These are phyloP conservation scores for Solidago caesia DNA, from an alignment of 129 eudicot species.

Conservation along the genomic window DNA sequence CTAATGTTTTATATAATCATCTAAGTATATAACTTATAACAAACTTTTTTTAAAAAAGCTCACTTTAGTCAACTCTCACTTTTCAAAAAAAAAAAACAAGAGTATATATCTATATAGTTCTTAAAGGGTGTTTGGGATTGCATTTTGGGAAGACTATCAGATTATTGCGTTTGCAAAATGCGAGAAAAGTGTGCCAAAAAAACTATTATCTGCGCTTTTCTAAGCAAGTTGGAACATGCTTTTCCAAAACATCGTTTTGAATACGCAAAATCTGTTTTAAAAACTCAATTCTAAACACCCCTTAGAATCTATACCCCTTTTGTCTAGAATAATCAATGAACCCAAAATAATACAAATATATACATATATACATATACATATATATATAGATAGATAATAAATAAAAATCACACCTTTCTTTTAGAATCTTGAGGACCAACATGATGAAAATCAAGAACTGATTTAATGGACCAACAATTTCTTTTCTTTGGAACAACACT, in stretches of 20 bases:
- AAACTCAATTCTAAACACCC: too few relatives aligned
- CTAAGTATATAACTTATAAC: not conserved
- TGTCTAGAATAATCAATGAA: not conserved
- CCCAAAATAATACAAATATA: not conserved
- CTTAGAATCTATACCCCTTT: not conserved
- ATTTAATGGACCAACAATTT: constrained; percentile 45
- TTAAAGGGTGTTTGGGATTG: too few relatives aligned
- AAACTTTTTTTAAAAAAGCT: not conserved
- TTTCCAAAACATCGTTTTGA: too few relatives aligned
- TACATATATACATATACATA: too few relatives aligned
- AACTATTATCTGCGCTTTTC: too few relatives aligned
- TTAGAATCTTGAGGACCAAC: constrained; percentile 30
- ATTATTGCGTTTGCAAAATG: too few relatives aligned
- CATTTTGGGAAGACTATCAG: too few relatives aligned
- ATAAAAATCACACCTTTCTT: constrained; percentile 41
- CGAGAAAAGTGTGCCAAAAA: too few relatives aligned
- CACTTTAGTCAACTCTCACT: constrained; percentile 9
- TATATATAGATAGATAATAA: not conserved
- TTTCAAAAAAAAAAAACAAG: not conserved
- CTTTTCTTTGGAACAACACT: constrained; percentile 15
- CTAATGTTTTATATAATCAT: not conserved
- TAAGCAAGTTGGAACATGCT: too few relatives aligned
- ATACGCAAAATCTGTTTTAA: too few relatives aligned
- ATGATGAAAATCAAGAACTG: constrained; percentile 68
- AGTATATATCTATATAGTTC: too few relatives aligned